phyloP scores from a whole-genome alignment of 805 yeast genomes.

The Metschnikowia continentalis region DNA sequence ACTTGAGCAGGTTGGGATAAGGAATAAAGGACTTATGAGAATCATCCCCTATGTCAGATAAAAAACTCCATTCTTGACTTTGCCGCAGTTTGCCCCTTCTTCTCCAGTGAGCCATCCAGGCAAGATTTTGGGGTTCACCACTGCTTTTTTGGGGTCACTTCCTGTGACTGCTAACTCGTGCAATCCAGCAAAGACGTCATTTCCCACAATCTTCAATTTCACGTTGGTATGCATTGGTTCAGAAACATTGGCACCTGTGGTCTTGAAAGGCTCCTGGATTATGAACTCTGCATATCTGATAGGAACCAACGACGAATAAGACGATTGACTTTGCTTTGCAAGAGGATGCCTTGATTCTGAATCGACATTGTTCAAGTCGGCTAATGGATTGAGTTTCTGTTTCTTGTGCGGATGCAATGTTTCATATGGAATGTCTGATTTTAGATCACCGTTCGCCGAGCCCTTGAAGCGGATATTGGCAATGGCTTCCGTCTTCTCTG shows the following conservation, averaged over 20 bases:
- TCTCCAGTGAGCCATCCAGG: conserved; percentile 84
- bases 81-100: conserved; percentile 53
- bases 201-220: conserved; percentile 49
- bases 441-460: conserved; percentile 29
- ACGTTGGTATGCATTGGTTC: conserved; percentile 18
- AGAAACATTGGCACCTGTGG: conserved; percentile 7
- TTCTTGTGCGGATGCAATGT: conserved; percentile 24
- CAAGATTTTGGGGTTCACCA: conserved; percentile 49
- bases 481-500: conserved; percentile 29
- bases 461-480: conserved; percentile 67
- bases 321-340: conserved; percentile 15
- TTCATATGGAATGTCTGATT: conserved; percentile 37
- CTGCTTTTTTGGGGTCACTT: conserved; percentile 26
- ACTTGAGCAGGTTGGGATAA: conserved; percentile 9
- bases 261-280: conserved; percentile 30
- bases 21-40: background rate
- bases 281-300: conserved; percentile 48
- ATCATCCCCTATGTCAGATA: background rate
- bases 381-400: conserved; percentile 11
- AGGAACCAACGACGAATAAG: conserved; percentile 55
- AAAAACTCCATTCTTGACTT: conserved; percentile 17
- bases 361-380: background rate
- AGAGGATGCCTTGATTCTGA: background rate
- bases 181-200: conserved; percentile 73
- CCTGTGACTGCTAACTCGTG: conserved; percentile 54